Evolutionary conservation across 2,329 filamentous ascomycete species (phyloP), one percentile per base, ranked within the genome.

Genomic region (Aspergillus candidus): DNA sequence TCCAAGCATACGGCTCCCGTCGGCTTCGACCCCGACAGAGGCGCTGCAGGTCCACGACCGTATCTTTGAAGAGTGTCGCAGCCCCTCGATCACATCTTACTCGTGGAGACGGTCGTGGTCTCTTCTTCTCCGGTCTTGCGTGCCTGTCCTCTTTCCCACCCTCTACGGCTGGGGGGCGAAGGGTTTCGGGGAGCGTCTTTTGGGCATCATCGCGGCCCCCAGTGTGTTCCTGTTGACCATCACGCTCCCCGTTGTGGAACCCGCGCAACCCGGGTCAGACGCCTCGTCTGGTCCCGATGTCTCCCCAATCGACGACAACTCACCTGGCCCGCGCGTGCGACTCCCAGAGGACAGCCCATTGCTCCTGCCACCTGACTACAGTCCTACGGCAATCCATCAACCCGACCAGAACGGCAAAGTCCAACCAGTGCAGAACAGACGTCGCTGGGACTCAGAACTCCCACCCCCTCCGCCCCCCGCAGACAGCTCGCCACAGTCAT

Each of bases 201-300:
- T 96, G 38, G 91, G 88, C 34, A 57, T 93, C 10, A 76, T 94
- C 32, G 90, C 90, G 6, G 83, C 88, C n/a, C 87, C 90, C 1
- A 94, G 86, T 55, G 88, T 98, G 32, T 87, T 98, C 50, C 70
- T 97, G 2, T 74, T 98, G 4, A 91, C 91, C 1, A 81, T 93
- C 37, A 98, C 93, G 0, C 67, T 98, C 4, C 93, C 94, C 0
- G 89, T 98, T 1, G 87, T 95, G 5, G 91, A 97, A 57, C 78
- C 79, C 1, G 75, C 79, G 14, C 73, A 67, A 31, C 61, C 76
- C 6, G 77, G 80, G 11, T 67, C 72, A 3, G 67, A 67, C 4
- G 63, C 62, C 1, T 72, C 75, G 4, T 63, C 68, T 6, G 59
- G 63, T 12, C 47, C 55, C 8, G 49, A 56, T 7, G 51, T 57